Evolutionary conservation across 352 stramenopile species (phyloP).

Genomic region (Phytophthora quininea): DNA sequence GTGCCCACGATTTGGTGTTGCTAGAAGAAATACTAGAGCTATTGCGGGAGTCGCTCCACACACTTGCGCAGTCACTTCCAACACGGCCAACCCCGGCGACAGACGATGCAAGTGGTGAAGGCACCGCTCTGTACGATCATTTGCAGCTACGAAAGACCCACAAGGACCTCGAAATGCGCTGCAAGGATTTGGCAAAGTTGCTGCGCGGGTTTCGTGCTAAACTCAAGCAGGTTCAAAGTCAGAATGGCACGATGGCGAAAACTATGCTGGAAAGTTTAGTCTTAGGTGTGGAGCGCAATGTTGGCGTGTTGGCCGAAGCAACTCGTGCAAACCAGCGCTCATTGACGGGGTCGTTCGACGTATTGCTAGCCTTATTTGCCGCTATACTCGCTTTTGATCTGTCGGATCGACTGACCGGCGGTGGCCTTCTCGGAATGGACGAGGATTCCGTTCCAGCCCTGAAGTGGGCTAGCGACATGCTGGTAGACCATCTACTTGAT

Average conservation of each 20-base stretch:
- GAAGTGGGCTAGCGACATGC: constrained; percentile 56
- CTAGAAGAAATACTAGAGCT: constrained; percentile 97
- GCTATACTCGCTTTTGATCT: constrained; percentile 94
- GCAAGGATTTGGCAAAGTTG: constrained; percentile 94
- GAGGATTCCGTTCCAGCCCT: constrained; percentile 44
- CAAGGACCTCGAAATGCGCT: constrained; percentile 87
- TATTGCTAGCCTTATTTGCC: constrained; percentile 92
- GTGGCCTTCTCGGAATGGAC: constrained; percentile 84
- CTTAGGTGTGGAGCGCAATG: constrained; percentile 65
- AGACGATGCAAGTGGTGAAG: constrained; percentile 71
- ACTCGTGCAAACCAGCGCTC: constrained; percentile 75
- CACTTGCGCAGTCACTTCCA: constrained; percentile 86
- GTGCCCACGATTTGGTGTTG: constrained; percentile 95
- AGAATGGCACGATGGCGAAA: constrained; percentile 83
- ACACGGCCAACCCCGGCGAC: constrained; percentile 62
- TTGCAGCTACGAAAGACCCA: constrained; percentile 90
- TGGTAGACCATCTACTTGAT: constrained; percentile 48
- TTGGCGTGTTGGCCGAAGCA: constrained; percentile 59
- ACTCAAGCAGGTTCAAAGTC: constrained; percentile 86
- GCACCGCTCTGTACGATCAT: constrained; percentile 92
- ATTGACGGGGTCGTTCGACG: constrained; percentile 75
- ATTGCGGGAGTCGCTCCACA: constrained; percentile 92
- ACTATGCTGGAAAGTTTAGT: constrained; percentile 69
- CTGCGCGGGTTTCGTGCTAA: constrained; percentile 90
- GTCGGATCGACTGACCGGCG: constrained; percentile 95